These are phyloP conservation scores for Schoenoplectus triqueter DNA, from an alignment of 202 grass and related monocot genomes.

Conservation along the genomic window DNA sequence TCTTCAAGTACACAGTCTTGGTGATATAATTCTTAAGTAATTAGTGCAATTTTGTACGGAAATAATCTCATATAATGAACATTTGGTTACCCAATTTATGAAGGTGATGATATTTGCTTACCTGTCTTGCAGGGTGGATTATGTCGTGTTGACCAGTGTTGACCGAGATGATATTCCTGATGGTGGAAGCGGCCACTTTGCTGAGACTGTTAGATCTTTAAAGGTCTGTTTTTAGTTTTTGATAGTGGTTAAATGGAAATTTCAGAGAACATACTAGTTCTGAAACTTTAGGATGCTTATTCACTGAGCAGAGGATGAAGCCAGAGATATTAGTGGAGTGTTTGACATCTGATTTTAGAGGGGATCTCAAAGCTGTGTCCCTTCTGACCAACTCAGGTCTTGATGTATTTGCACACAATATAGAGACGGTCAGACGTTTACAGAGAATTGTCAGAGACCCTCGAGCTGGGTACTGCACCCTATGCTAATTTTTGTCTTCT, in stretches of 20 bases:
- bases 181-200: slow-evolving; percentile 85
- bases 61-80: neutral
- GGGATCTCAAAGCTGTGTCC: slow-evolving; percentile 66
- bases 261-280: neutral
- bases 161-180: slow-evolving; percentile 90
- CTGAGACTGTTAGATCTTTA: slow-evolving; percentile 73
- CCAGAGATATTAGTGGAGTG: slow-evolving; percentile 89
- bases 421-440: slow-evolving; percentile 83
- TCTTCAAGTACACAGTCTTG: neutral
- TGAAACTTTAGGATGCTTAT: slow-evolving; percentile 7
- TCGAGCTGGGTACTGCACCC: slow-evolving; percentile 61
- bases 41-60: neutral
- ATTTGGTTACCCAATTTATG: too few relatives aligned
- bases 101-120: neutral
- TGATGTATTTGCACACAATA: slow-evolving; percentile 89
- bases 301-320: slow-evolving; percentile 69
- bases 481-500: slow-evolving; percentile 6
- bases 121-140: slow-evolving; percentile 65
- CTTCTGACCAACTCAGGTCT: slow-evolving; percentile 72
- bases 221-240: slow-evolving; percentile 55
- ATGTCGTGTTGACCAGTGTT: slow-evolving; percentile 92
- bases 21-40: neutral
- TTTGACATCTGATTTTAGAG: slow-evolving; percentile 88
- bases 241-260: neutral
- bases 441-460: slow-evolving; percentile 92